Percentiles rank a stretch among this genome's conserved stretches.
Evolutionary conservation across 148 eudicot species (phyloP).

Genomic region (Dianthus caryophyllus): DNA sequence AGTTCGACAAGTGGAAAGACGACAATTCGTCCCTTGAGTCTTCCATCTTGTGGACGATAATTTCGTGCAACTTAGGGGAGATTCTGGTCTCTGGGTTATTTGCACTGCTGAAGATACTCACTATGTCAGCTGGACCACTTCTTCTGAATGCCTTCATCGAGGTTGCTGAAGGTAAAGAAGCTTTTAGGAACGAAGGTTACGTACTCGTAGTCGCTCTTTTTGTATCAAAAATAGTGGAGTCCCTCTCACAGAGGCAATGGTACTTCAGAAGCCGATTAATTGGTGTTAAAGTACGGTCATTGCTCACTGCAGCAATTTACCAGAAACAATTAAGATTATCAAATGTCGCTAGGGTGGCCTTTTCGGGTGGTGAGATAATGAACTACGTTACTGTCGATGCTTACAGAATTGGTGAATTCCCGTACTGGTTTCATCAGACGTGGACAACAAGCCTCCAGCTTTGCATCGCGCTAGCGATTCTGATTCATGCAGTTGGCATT

Average conservation of each 20-base stretch:
- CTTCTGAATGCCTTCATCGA: slow-evolving; percentile 74
- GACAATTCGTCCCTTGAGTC: slow-evolving; percentile 33
- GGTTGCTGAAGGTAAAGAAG: slow-evolving; percentile 70
- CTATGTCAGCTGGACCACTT: slow-evolving; percentile 72
- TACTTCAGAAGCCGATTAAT: slow-evolving; percentile 51
- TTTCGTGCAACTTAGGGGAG: slow-evolving; percentile 61
- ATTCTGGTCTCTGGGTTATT: slow-evolving; percentile 69
- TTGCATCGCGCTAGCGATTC: slow-evolving; percentile 48
- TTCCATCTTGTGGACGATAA: slow-evolving; percentile 50
- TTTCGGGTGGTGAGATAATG: slow-evolving; percentile 77
- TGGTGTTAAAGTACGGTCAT: slow-evolving; percentile 59
- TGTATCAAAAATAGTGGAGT: slow-evolving; percentile 54
- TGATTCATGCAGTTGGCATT: slow-evolving; percentile 49
- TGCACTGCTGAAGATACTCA: slow-evolving; percentile 57
- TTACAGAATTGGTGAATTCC: slow-evolving; percentile 78
- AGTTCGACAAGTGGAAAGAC: slow-evolving; percentile 32
- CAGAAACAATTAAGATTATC: slow-evolving; percentile 61
- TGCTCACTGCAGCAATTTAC: slow-evolving; percentile 72
- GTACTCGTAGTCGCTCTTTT: slow-evolving; percentile 51
- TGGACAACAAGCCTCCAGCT: slow-evolving; percentile 81
- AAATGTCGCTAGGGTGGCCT: slow-evolving; percentile 53
- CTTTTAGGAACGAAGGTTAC: slow-evolving; percentile 56
- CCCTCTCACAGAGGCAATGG: slow-evolving; percentile 79
- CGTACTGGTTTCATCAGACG: slow-evolving; percentile 70
- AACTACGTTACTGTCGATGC: slow-evolving; percentile 78